A percentile compares a stretch with the other conserved stretches of the same genome.
These are phyloP conservation scores for Pseudopithomyces chartarum DNA, from an alignment of 2,329 filamentous ascomycete species.

Conservation along the genomic window DNA sequence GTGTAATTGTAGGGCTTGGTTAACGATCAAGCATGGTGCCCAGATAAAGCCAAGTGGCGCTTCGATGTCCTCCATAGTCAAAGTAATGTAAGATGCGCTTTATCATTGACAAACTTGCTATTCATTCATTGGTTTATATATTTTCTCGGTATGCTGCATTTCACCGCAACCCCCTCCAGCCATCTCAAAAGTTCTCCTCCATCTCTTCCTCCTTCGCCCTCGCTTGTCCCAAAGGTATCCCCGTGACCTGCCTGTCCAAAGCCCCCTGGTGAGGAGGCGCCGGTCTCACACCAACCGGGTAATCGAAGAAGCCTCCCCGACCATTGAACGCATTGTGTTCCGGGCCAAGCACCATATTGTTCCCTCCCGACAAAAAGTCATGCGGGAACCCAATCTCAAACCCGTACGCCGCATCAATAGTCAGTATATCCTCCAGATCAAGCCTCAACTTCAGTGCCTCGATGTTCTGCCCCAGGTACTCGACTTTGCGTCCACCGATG, in stretches of 20 bases:
- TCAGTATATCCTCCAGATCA: constrained; percentile 64
- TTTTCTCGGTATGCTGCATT: background rate
- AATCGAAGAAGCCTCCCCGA: constrained; percentile 28
- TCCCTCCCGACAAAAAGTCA: constrained; percentile 22
- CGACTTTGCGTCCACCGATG: constrained; percentile 70
- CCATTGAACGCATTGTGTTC: constrained; percentile 28
- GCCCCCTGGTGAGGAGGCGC: constrained; percentile 32
- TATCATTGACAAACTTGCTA: too few relatives aligned
- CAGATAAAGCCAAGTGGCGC: too few relatives aligned
- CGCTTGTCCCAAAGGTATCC: background rate
- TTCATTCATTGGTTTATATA: background rate
- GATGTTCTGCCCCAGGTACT: constrained; percentile 73
- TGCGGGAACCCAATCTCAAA: constrained; percentile 72
- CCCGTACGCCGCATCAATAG: constrained; percentile 65
- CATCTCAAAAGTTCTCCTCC: background rate
- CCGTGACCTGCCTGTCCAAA: constrained; percentile 16
- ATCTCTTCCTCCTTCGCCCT: background rate
- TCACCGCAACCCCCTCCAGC: background rate
- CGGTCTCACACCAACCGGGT: constrained; percentile 27
- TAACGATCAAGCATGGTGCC: too few relatives aligned
- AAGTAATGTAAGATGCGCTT: too few relatives aligned
- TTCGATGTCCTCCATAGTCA: too few relatives aligned
- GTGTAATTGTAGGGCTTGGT: too few relatives aligned
- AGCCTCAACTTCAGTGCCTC: constrained; percentile 67
- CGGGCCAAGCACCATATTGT: constrained; percentile 28